Evolutionary conservation across 169 alveolate genomes (phyloP), one percentile per base, ranked within the genome.

Genomic region (Cystoisospora suis): DNA sequence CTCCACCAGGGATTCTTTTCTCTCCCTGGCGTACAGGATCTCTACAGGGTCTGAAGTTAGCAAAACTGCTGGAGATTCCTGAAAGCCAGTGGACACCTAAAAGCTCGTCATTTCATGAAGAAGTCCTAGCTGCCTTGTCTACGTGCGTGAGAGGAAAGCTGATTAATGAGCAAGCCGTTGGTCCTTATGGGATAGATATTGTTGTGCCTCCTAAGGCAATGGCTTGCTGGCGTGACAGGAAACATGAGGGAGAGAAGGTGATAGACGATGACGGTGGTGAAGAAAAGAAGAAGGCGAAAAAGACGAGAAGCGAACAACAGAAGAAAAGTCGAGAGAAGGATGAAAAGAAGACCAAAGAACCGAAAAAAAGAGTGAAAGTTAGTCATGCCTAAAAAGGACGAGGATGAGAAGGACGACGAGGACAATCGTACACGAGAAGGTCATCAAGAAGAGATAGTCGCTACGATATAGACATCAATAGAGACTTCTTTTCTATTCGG

Each of bases 1-100:
- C 79, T 38, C 44, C 79, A 65, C 79, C 79, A 6, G 49, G 23
- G 47, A 34, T 72, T 6, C 83, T 47, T 4, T 72, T 72, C 44
- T 72, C 83, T 5, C 83, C 83, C 34, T 72, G 83, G 83, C 83
- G 44, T 9, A 42, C 83, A 2, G 83, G 83, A 56, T 72, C 83
- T 36, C n/a, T 72, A 38, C 59, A 36, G 83, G 83, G 83, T 17
- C 0, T 72, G 58, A 72, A n/a, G 23, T 47, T 56, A 12, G 83
- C 83, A 7, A 36, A 38, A 3, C 20, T 72, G 23, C 83, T 72
- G 56, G 40, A 38, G 0, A 72, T 40, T 17, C 83, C 83, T 29
- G 83, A 72, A 34, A 56, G 23, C 12, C 38, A 72, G 3, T 72
- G 83, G 83, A 72, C 32, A 27, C 83, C 83, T 15, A 72, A 72